Evolutionary conservation across 176 grass and related monocot genomes (phyloP), one percentile per base, ranked within the genome.

Genomic region (Musa itinerans): DNA sequence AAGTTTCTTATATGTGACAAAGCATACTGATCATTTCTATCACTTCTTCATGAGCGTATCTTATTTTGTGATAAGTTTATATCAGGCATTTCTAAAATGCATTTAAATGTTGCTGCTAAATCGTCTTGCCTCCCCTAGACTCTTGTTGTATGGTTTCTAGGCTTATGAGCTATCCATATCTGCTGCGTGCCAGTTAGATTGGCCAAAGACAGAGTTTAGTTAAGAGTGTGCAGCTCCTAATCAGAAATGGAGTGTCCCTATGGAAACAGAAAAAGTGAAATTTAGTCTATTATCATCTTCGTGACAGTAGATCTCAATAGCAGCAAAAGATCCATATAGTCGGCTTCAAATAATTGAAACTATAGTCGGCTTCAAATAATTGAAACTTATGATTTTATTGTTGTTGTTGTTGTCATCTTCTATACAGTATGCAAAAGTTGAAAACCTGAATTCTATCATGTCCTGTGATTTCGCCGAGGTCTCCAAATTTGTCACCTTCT

Each of bases 141-240:
- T 14, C 2, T 3, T 58, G 17, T 58, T 14, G 55, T 58, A 14
- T 58, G 15, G 15, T 14, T 14, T 62, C 17, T 17, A 62, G 92
- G 92, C 92, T 34, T 96, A 92, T 52, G 84, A 92, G 75, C 89
- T 89, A 82, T 96, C 92, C 17, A 96, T 96, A 71, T 83, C 84
- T 72, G 89, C 92, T 56, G 92, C 79, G 43, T 92, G 92, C 83
- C 88, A 85, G 49, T 65, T 96, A 74, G 92, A 96, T 63, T 96
- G 92, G 92, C 92, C 92, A 17, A 83, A 80, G 64, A 76, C 86
- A 15, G 84, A 83, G 62, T 79, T 96, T 48, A 83, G 83, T 55
- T 81, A 78, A 78, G n/a, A 75, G 55, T 9, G 86, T 90, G 11
- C 88, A 90, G 50, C 57, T 81, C 74, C 81, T 96, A 11, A 92